These are phyloP conservation scores for Penicillium sp. DNA, from an alignment of 2,329 filamentous ascomycete genomes.

Conservation along the genomic window DNA sequence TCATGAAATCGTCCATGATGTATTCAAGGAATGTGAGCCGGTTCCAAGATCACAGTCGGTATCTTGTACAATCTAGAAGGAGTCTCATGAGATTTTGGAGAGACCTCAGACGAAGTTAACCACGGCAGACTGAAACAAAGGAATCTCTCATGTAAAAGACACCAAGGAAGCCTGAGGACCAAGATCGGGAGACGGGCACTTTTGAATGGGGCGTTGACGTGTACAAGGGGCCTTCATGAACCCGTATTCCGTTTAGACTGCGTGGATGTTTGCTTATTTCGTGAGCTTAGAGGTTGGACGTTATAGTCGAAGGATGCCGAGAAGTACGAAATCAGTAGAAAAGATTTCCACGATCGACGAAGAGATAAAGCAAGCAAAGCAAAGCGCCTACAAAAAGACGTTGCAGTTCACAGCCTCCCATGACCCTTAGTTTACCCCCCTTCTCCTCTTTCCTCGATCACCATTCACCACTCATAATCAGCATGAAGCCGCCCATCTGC, in stretches of 20 bases:
- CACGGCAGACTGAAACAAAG: background rate
- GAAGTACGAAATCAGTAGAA: background rate
- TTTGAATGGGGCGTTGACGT: background rate
- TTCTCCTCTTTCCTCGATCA: background rate
- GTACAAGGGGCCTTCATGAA: conserved; percentile 1
- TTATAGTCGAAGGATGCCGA: background rate
- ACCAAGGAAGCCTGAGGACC: conserved; percentile 5
- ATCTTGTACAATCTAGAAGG: background rate
- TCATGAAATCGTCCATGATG: background rate
- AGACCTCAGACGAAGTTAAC: background rate
- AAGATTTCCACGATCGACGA: too few species aligned
- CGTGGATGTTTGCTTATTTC: background rate
- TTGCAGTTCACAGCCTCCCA: background rate
- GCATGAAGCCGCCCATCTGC: background rate
- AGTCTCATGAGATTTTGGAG: background rate
- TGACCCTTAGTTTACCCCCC: background rate
- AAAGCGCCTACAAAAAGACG: background rate
- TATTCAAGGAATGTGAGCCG: background rate
- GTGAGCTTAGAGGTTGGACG: too few species aligned
- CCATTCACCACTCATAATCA: background rate
- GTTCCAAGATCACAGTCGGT: background rate
- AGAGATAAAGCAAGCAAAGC: background rate
- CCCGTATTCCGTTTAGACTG: background rate
- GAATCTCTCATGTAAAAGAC: background rate
- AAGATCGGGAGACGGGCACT: background rate